Base-by-base conservation (phyloP, 179 eudicot genomes). In the Actinidia chinensis region DNA sequence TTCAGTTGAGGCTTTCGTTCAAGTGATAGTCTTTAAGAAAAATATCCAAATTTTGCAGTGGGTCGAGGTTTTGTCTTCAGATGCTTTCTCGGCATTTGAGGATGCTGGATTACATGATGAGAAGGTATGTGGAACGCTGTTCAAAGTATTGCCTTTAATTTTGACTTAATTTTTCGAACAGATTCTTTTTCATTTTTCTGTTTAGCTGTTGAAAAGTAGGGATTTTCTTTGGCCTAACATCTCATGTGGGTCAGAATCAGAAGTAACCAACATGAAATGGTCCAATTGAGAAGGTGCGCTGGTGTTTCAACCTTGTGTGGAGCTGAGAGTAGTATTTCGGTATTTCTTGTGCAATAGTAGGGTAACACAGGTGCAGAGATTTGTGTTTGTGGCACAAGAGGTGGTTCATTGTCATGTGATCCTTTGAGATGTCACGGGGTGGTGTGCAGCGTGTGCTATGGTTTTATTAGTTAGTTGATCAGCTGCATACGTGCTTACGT, bases 41-140 rank as follows among this genome's bases (percentile, higher is more conserved):
- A 67, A 8, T 55, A 42, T 81, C 23, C 17, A 61, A 76, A 68
- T 80, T 56, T 82, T 90, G 86, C 93, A 97, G 99, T 97, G 99
- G 99, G 99, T 98, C 40, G 99, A 97, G 89, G 99, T 97, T n/a
- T 85, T 97, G 78, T 94, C 99, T 68, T 95, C 97, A 23, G 99
- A 97, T 89, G 98, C 99, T 76, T 97, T 94, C 85, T 94, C 98
- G 0, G 98, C 99, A 55, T 97, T 97, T 87, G 99, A 97, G 87
- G 99, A 94, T 82, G 97, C 83, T 81, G 99, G 99, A 43, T 79
- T 97, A 85, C 79, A 92, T 75, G 80, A 94, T 73, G 91, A 91
- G 11, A 79, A 94, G 98, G 99, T 97, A 87, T 6, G 18, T 74
- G 14, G 46, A 20, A 75, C 47, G 73, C 73, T 51, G 63, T 50